phyloP scores from a whole-genome alignment of 768 basidiomycete genomes.

The Pleurotus cornucopiae region DNA sequence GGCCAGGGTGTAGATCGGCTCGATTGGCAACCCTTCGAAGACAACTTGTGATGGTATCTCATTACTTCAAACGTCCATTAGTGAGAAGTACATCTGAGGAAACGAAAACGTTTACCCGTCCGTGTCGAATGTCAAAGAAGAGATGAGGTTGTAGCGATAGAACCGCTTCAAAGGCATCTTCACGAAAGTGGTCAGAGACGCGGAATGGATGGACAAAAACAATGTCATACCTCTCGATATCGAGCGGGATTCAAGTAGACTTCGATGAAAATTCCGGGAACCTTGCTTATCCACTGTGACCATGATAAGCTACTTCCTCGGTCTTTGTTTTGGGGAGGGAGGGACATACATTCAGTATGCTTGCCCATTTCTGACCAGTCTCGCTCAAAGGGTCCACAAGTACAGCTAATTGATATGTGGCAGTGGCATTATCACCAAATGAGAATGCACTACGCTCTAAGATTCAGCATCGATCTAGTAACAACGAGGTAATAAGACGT shows the following conservation, averaged over 20 bases:
- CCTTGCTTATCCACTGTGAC: conserved; percentile 55
- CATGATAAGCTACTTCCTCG: neutral
- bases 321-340: neutral
- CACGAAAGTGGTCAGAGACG: neutral
- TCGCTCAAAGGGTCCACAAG: conserved; percentile 86
- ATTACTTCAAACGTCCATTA: conserved; percentile 29
- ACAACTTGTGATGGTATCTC: conserved; percentile 54
- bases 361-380: conserved; percentile 81
- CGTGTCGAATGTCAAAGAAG: conserved; percentile 57
- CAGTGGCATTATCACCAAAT: conserved; percentile 62
- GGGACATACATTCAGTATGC: conserved; percentile 61
- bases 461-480: neutral
- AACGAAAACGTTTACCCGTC: conserved; percentile 50
- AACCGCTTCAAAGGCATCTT: conserved; percentile 90
- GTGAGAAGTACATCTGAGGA: too few relatives aligned
- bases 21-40: conserved; percentile 73
- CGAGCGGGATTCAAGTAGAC: conserved; percentile 75
- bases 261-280: conserved; percentile 64
- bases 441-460: conserved; percentile 51
- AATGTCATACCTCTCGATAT: conserved; percentile 57
- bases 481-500: conserved; percentile 19
- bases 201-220: neutral
- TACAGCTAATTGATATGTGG: conserved; percentile 66
- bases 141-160: conserved; percentile 73
- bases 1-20: conserved; percentile 90